Evolutionary conservation across 768 basidiomycete species (phyloP).

Genomic region (Xerocomellus amylosporus): DNA sequence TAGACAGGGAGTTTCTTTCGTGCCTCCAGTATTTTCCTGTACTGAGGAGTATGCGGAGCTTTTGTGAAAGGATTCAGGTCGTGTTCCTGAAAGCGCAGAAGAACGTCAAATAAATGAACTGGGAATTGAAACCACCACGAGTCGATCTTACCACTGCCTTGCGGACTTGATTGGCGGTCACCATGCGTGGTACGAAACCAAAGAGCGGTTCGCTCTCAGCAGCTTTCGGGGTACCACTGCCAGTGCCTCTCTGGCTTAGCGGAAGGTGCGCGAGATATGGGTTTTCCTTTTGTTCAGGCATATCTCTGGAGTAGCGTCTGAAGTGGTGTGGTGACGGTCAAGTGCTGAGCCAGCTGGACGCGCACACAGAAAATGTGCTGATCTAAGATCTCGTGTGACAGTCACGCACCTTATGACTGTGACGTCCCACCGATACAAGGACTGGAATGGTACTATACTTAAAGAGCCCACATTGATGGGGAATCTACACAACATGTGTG

Average conservation of each 20-base stretch:
- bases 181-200: constrained; percentile 71
- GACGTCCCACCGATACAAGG: too few species aligned
- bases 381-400: constrained; percentile 6
- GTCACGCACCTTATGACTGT: neutral
- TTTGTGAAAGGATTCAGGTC: constrained; percentile 89
- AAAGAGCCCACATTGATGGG: too few species aligned
- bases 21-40: constrained; percentile 79
- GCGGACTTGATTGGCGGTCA: constrained; percentile 62
- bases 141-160: constrained; percentile 59
- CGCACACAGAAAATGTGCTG: constrained; percentile 13
- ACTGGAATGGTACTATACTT: too few species aligned
- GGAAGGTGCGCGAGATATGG: constrained; percentile 52
- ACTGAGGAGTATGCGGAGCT: constrained; percentile 68
- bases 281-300: constrained; percentile 38
- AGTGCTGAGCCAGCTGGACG: neutral
- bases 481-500: too few species aligned
- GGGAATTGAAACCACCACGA: neutral
- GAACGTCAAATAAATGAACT: neutral
- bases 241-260: constrained; percentile 31
- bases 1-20: constrained; percentile 91
- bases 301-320: neutral
- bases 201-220: constrained; percentile 57
- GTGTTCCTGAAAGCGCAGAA: constrained; percentile 51
- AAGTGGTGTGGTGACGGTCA: neutral
- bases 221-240: constrained; percentile 5